phyloP scores from a whole-genome alignment of 2,329 filamentous ascomycete species.

The Phaeosphaeriaceae sp. region DNA sequence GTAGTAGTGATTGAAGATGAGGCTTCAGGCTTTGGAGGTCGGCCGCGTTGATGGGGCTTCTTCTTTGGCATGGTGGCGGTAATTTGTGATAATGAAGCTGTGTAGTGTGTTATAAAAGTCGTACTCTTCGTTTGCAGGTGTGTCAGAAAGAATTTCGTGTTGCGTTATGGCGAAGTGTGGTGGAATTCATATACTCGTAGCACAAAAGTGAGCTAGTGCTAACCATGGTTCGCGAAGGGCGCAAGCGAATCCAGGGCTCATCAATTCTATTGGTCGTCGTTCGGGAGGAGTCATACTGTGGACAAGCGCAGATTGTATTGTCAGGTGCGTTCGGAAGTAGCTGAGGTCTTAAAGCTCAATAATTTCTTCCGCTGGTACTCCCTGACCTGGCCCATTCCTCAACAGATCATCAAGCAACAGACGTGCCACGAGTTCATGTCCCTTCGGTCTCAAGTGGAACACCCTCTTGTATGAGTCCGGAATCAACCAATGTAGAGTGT shows the following conservation, averaged over 20 bases:
- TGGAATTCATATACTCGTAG: neutral
- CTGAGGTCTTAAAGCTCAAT: neutral
- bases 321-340: neutral
- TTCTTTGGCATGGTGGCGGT: neutral
- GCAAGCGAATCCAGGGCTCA: neutral
- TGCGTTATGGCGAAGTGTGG: neutral
- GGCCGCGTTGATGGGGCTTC: neutral
- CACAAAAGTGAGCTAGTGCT: neutral
- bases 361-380: neutral
- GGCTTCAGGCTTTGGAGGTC: neutral
- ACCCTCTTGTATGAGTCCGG: constrained; percentile 41
- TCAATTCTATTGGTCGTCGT: neutral
- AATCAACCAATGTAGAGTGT: constrained; percentile 38
- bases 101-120: neutral
- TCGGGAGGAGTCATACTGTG: neutral
- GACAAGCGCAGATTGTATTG: neutral
- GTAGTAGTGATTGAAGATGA: no score
- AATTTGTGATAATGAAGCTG: neutral
- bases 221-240: constrained; percentile 1
- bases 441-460: constrained; percentile 36
- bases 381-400: neutral
- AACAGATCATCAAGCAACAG: constrained; percentile 29
- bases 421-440: constrained; percentile 32
- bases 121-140: no score
- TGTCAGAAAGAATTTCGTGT: no score